Evolutionary conservation across 2,329 filamentous ascomycete species (phyloP).

Genomic region (Epichloe amarillans): DNA sequence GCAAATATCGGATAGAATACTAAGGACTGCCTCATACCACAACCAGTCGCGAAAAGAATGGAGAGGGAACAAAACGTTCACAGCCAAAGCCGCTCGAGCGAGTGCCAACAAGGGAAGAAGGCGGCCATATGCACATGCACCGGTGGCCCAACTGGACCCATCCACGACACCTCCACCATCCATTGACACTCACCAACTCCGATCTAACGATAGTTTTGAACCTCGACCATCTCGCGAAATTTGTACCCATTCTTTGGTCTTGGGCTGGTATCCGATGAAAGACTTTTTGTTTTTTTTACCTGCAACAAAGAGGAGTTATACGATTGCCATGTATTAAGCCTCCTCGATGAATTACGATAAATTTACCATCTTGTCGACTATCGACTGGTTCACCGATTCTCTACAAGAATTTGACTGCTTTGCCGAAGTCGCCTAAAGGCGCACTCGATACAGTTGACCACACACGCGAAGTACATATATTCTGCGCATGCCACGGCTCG

Average conservation of each 20-base stretch:
- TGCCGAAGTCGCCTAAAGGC: background rate
- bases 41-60: too few relatives aligned
- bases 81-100: background rate
- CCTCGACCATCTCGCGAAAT: background rate
- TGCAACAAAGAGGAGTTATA: background rate
- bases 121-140: background rate
- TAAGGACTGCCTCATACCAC: too few relatives aligned
- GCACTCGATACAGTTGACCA: background rate
- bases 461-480: background rate
- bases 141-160: background rate
- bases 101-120: background rate
- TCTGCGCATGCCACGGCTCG: background rate
- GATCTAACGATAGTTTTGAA: background rate
- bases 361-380: background rate
- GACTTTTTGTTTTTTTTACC: background rate
- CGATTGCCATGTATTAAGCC: conserved; percentile 1
- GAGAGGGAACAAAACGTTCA: background rate
- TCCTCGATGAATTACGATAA: conserved; percentile 2
- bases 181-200: background rate
- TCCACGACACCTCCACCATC: background rate
- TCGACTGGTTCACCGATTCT: background rate
- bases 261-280: background rate
- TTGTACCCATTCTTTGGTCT: background rate
- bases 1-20: too few relatives aligned
- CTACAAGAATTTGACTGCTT: background rate